Evolutionary conservation across 1,284 basidiomycete genomes (phyloP), one percentile per base, ranked within the genome.

Genomic region (Leccinum pseudoinsigne): DNA sequence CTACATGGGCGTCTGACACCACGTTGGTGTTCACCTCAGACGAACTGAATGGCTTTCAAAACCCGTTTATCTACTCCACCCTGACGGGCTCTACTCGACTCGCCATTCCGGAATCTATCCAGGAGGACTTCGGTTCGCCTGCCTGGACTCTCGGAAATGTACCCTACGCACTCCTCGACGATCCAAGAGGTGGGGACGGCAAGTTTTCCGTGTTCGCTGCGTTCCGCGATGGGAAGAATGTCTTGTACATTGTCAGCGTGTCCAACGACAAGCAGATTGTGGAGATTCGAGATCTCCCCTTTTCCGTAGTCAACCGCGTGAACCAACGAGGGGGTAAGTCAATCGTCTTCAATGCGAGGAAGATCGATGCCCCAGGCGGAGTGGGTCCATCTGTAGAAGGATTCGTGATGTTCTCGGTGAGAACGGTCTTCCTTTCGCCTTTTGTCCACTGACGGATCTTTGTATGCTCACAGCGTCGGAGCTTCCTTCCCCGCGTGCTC

Each of bases 81-180:
- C 2, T 21, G 12, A 68, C 69, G 1, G 64, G 77, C 1, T 65
- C 78, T 28, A 61, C 85, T 2, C 63, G 50, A 28, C 72, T 72
- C 5, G 74, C 88, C 2, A 78, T 92, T 9, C 66, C 78, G 0
- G 63, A 77, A 26, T 78, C 86, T 0, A 67, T 77, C 11, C 71
- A 84, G 57, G 68, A 74, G 42, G 92, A 93, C 68, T 92, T 90
- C 69, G 80, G 79, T 11, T 72, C 70, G 9, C 86, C 89, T 1
- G 77, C 80, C 47, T 91, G 87, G 72, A n/a, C 23, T 0, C 75
- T 92, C 4, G 82, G 83, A 6, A 74, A 68, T 55, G 82, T 76
- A 47, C 84, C 82, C 18, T 86, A 83, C 65, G 82, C 82, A 0
- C 70, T 85, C 2, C 74, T 86, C 1, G 67, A 76, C 1, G 75